Evolutionary conservation across 2,329 filamentous ascomycete genomes (phyloP).

Genomic region (Aulographum hederae): DNA sequence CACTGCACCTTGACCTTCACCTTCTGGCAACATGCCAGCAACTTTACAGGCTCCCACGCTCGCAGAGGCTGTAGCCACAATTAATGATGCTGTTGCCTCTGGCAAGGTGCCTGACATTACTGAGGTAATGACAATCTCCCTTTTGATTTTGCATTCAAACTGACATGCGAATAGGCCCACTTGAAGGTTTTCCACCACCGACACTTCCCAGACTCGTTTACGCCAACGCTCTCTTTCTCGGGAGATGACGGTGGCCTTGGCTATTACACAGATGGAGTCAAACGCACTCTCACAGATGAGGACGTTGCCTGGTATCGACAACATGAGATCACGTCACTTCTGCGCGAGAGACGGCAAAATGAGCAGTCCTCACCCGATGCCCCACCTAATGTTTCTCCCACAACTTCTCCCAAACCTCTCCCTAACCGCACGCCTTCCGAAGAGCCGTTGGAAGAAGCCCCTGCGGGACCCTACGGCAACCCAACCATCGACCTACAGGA

Average conservation of each 20-base stretch:
- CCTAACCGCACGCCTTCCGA: constrained; percentile 5
- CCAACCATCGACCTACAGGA: background rate
- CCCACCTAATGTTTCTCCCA: background rate
- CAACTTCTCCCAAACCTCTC: constrained; percentile 5
- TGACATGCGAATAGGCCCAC: constrained; percentile 18
- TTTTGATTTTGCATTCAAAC: constrained; percentile 1
- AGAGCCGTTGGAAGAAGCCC: background rate
- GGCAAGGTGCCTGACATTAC: too few species aligned
- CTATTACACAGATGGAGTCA: constrained; percentile 71
- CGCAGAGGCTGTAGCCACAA: too few species aligned
- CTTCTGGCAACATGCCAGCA: too few species aligned
- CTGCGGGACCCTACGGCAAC: background rate
- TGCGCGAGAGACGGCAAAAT: constrained; percentile 25
- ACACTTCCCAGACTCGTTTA: constrained; percentile 23
- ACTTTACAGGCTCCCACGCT: too few species aligned
- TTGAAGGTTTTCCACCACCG: constrained; percentile 22
- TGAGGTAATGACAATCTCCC: too few species aligned
- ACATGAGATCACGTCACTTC: constrained; percentile 61
- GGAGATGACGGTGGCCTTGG: constrained; percentile 51
- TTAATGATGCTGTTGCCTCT: too few species aligned
- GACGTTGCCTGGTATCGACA: constrained; percentile 83
- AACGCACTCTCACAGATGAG: constrained; percentile 78
- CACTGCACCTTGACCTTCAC: too few species aligned
- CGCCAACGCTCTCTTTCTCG: background rate
- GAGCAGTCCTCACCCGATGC: constrained; percentile 8